Evolutionary conservation across 441 rosid genomes (phyloP), one percentile per base, ranked within the genome.

Genomic region (Dalechampia spathulata): DNA sequence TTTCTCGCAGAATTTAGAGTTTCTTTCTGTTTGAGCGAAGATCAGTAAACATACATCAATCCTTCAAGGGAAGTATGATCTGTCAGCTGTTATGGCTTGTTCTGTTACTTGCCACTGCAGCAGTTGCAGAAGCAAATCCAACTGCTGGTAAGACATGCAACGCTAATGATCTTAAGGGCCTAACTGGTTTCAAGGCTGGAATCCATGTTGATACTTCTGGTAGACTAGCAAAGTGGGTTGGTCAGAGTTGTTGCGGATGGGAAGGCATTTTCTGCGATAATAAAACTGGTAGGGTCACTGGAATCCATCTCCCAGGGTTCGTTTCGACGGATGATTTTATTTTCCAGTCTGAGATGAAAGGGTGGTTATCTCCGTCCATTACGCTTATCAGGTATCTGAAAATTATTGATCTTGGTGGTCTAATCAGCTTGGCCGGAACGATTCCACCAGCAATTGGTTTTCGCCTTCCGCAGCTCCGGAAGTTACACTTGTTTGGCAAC

Each of bases 351-450:
- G 69, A 63, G 64, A 74, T 82, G 76, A 63, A 48, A 61, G 87
- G 87, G 11, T 21, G 2, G 61, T 44, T 82, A 34, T 76, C 82
- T 45, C 75, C 80, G 37, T 76, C 78, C 15, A 28, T 78, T 59
- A 57, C 73, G 32, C 57, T 66, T 38, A 63, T 76, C 60, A 65
- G 64, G 50, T 76, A 64, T 34, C 78, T 81, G 17, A 37, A 75
- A 53, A 76, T 82, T 28, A 69, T 82, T 30, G 77, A 81, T 69
- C 81, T 81, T 23, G 81, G 87, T 23, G 80, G 76, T 44, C 75
- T 82, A 9, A 41, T 65, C 10, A 69, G 60, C 23, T 73, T 78
- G 11, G 32, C 71, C 4, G 87, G 84, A 45, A 63, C 2, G 25
- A 72, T 82, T 16, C 82, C 87, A 1, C 61, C 72, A 10, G 56